Evolutionary conservation across 768 basidiomycete genomes (phyloP).

Genomic region (Lactarius vividus): DNA sequence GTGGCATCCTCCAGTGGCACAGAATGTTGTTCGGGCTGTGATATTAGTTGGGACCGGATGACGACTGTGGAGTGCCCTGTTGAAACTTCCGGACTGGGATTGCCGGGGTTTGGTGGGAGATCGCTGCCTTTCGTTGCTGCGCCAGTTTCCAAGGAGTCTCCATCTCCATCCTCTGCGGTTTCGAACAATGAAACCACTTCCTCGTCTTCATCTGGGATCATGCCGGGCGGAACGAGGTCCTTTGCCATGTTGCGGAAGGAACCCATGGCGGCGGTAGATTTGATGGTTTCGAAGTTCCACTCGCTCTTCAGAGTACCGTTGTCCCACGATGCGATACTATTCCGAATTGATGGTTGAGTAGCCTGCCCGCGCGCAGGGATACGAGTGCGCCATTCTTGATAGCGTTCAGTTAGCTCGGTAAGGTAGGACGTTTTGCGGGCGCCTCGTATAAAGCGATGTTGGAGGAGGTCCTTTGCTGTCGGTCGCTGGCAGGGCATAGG

Average conservation of each 20-base stretch:
- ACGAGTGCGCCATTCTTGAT: constrained; percentile 71
- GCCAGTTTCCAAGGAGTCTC: constrained; percentile 56
- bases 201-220: constrained; percentile 56
- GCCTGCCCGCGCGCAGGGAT: constrained; percentile 53
- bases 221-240: constrained; percentile 55
- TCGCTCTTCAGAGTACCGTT: constrained; percentile 77
- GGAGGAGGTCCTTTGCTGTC: constrained; percentile 85
- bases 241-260: constrained; percentile 71
- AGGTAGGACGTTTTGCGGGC: constrained; percentile 83
- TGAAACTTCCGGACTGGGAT: constrained; percentile 49
- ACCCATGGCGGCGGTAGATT: constrained; percentile 68
- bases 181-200: constrained; percentile 40
- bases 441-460: constrained; percentile 87
- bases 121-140: constrained; percentile 62
- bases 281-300: constrained; percentile 94
- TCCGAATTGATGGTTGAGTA: constrained; percentile 56
- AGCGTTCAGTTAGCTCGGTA: constrained; percentile 83
- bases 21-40: constrained; percentile 32
- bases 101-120: constrained; percentile 32
- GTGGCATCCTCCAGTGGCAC: constrained; percentile 45
- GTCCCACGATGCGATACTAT: constrained; percentile 62
- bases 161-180: constrained; percentile 45
- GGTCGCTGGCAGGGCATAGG: constrained; percentile 61
- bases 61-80: constrained; percentile 72
- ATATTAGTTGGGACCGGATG: constrained; percentile 46